Base-by-base conservation (phyloP, 768 basidiomycete genomes). In the Suillus clintonianus region DNA sequence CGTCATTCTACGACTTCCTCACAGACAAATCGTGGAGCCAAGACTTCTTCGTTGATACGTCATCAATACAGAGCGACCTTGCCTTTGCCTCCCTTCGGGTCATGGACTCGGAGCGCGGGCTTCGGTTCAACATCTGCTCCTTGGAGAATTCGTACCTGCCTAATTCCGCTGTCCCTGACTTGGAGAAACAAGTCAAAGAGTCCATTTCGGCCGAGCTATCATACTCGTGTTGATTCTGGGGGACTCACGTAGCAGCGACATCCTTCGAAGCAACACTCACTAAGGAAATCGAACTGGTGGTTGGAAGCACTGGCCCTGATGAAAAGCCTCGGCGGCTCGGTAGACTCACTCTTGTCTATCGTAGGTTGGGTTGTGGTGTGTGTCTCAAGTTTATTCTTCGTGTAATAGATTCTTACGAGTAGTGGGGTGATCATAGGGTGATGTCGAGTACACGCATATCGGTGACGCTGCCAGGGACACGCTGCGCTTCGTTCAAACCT, bases 211-310 rank as follows among this genome's bases (percentile, higher is more conserved):
- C 65, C 6, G 58, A 68, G 7, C 63, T 79, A 19, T 66, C 64
- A 1, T 78, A 79, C 64, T 65, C 76, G 24, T 77, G 78, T 64
- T 59, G 64, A 27, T 76, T 64, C 50, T 79, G 76, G 75, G 71
- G 63, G 1, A 64, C 71, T 48, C 79, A 80, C 63, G 48, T 79
- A 9, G n/a, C 42, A 8, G 58, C 51, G 4, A 61, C 62, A 15
- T 27, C 57, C 1, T 48, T 56, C 42, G 30, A 63, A 22, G 6
- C 36, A 1, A 15, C 43, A 4, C 30, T 73, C 1, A 32, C 68
- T 0, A n/a, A 60, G 19, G 59, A 66, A 45, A 27, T 77, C 30
- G 62, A 68, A 55, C 14, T 48, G 47, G 47, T 48, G 47, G 22
- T 48, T 24, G 13, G 47, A 48, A 24, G 22, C 47, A 14, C 5